Evolutionary conservation across 2,329 filamentous ascomycete genomes (phyloP).

Genomic region (Diplodia scrobiculata): DNA sequence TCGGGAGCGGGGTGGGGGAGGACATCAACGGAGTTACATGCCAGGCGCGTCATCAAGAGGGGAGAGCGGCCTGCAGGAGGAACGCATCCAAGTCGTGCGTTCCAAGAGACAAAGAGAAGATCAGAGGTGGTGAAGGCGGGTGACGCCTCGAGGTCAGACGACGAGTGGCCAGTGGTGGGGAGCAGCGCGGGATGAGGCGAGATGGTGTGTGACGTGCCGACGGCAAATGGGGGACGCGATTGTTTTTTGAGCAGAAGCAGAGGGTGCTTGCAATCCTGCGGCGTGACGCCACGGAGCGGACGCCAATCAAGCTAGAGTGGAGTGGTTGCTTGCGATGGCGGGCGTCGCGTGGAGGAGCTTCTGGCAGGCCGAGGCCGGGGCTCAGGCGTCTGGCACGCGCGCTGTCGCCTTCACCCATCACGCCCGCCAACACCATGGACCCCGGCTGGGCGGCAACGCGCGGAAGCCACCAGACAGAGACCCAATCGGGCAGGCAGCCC

Average conservation of each 20-base stretch:
- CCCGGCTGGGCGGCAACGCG: slow-evolving; percentile 3
- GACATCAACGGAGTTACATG: slow-evolving; percentile 21
- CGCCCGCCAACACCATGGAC: neutral
- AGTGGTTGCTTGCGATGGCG: neutral
- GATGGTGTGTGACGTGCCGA: neutral
- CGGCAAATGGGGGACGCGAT: neutral
- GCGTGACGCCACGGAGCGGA: neutral
- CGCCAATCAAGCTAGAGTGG: slow-evolving; percentile 1
- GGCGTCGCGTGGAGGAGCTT: neutral
- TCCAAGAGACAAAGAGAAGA: neutral
- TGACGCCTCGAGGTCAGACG: neutral
- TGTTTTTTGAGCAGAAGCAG: neutral
- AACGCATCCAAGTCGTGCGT: neutral
- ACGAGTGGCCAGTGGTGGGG: neutral
- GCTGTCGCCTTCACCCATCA: neutral
- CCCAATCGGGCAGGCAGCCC: slow-evolving; percentile 2
- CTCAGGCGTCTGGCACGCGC: neutral
- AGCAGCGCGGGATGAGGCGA: neutral
- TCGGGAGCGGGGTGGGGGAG: slow-evolving; percentile 12
- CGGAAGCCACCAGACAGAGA: neutral
- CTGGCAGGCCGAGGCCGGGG: neutral
- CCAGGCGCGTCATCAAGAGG: slow-evolving; percentile 23
- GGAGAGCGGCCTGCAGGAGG: neutral
- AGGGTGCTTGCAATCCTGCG: neutral
- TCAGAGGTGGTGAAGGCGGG: neutral